Percentiles rank a stretch among this genome's conserved stretches.
These are phyloP conservation scores for Sonneratia alba DNA, from an alignment of 345 rosid genomes.

Conservation along the genomic window DNA sequence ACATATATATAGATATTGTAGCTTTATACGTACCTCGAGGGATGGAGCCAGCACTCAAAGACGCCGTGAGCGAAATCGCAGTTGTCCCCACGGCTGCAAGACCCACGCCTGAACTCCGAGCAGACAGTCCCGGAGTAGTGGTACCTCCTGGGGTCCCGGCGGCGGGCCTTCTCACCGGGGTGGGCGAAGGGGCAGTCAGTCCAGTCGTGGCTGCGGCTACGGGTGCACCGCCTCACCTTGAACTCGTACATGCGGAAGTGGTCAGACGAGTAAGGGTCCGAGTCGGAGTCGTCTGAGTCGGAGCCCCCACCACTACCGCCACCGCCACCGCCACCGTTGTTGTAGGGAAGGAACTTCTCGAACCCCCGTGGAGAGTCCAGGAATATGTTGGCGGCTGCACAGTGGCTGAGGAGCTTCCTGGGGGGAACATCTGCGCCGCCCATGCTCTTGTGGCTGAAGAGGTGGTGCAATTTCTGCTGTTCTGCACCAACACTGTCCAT, in stretches of 20 bases:
- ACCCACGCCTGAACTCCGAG: conserved; percentile 53
- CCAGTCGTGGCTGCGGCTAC: conserved; percentile 95
- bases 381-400: conserved; percentile 11
- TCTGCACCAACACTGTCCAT: conserved; percentile 45
- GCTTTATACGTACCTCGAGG: conserved; percentile 22
- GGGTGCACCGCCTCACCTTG: conserved; percentile 79
- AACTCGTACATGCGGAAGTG: conserved; percentile 89
- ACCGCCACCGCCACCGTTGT: too few relatives aligned
- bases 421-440: conserved; percentile 51
- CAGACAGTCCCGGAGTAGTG: conserved; percentile 65
- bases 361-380: conserved; percentile 10
- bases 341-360: conserved; percentile 29
- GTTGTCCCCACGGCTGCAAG: conserved; percentile 52
- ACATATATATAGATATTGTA: too few relatives aligned
- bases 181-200: conserved; percentile 95
- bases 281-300: conserved; percentile 26
- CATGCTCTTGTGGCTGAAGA: conserved; percentile 15
- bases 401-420: conserved; percentile 32
- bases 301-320: conserved; percentile 15
- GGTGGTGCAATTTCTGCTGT: conserved; percentile 30
- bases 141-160: conserved; percentile 63
- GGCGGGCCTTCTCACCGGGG: conserved; percentile 77
- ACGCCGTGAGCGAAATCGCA: conserved; percentile 67
- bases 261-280: conserved; percentile 61
- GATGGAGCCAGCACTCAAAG: conserved; percentile 77